Base-by-base conservation (phyloP, 352 stramenopile species). In the Hyaloperonospora brassicae region DNA sequence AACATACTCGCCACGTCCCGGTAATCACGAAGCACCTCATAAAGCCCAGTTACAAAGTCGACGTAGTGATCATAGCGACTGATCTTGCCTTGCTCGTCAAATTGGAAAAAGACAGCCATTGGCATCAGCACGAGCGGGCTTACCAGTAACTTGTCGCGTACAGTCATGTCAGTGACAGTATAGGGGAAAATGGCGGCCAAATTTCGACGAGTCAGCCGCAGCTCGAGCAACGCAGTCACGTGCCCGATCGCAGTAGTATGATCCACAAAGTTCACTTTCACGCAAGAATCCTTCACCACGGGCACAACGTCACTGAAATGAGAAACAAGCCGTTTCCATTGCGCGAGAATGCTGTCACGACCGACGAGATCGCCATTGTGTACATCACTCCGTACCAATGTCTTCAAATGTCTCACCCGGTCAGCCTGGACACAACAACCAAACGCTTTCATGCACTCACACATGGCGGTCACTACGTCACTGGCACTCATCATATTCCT, bases 61-160 rank as follows among this genome's bases (percentile, higher is more conserved):
- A 70, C 46, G 0, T 10, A 52, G 2, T 50, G 41, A 6, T 62
- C 57, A 27, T 60, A 66, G 22, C 52, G 47, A 47, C 27, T 34
- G 4, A 70, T 35, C 46, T 66, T 63, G n/a, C 62, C 62, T 44
- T 60, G 62, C 7, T 59, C 52, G 14, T 70, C 57, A 25, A 70
- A 70, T 17, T 70, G 52, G 43, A 70, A 63, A 13, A 57, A 34
- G 27, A 45, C 39, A 35, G 34, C 42, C 57, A 63, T 55, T 23
- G 57, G 62, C 27, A 70, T 39, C 17, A 22, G 34, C 22, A 70
- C 0, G 4, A 25, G 45, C 10, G 57, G 13, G 12, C n/a, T 39
- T 30, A 58, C 47, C 12, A 66, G 35, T 14, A 70, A 22, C n/a
- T 50, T 59, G n/a, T 58, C 35, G 21, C 53, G 52, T 35, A 70